Percentiles rank a stretch among this genome's conserved stretches.
Conservation (phyloP, 1,139 yeast genomes). For the Candida mesenterica region DNA sequence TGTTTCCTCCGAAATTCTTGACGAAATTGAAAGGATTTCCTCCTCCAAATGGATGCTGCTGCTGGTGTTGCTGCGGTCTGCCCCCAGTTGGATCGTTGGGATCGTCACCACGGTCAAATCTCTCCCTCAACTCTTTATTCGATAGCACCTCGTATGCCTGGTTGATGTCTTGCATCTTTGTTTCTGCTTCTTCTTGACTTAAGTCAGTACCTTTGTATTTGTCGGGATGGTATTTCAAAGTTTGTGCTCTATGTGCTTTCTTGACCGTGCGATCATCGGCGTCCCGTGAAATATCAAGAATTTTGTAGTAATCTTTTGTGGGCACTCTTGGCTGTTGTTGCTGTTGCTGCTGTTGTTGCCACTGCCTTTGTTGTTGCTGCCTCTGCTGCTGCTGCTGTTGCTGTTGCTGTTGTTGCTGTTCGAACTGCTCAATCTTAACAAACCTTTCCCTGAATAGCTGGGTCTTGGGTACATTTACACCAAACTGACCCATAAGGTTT, state of each 20-base stretch:
- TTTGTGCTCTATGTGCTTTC: constrained; percentile 75
- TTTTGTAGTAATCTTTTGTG: constrained; percentile 76
- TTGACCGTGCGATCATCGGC: constrained; percentile 76
- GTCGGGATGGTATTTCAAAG: constrained; percentile 88
- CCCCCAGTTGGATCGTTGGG: constrained; percentile 42
- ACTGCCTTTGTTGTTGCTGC: constrained; percentile 43
- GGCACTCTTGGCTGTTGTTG: constrained; percentile 38
- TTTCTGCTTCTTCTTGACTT: constrained; percentile 69
- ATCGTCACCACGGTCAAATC: constrained; percentile 66
- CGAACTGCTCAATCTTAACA: constrained; percentile 29
- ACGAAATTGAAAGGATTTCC: constrained; percentile 8
- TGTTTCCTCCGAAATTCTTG: constrained; percentile 7
- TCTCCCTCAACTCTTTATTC: constrained; percentile 58
- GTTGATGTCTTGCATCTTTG: constrained; percentile 87
- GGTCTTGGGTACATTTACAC: constrained; percentile 39
- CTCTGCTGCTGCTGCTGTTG: constrained; percentile 49
- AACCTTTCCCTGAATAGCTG: constrained; percentile 33
- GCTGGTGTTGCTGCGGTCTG: constrained; percentile 9
- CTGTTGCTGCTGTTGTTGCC: constrained; percentile 38
- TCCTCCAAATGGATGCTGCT: constrained; percentile 7
- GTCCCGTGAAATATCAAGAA: constrained; percentile 62
- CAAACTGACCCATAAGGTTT: constrained; percentile 25
- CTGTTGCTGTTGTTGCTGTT: constrained; percentile 49
- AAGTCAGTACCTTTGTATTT: constrained; percentile 70
- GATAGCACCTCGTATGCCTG: constrained; percentile 88